phyloP scores from a whole-genome alignment of 1,284 basidiomycete species.

The Apiotrichum domesticum region DNA sequence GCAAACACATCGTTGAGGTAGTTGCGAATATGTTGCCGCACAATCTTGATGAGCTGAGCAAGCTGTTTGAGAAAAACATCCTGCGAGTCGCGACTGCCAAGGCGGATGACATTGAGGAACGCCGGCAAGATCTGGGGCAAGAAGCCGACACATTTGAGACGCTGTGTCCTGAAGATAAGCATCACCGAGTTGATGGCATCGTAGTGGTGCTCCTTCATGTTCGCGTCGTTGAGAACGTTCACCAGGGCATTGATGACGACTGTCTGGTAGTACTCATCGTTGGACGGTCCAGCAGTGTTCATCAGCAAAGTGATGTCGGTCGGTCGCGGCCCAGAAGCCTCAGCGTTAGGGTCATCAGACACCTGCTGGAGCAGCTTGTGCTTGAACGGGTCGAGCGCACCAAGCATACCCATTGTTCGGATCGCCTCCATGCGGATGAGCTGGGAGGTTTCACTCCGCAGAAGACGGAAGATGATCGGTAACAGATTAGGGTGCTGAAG shows the following conservation, averaged over 20 bases:
- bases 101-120: conserved; percentile 81
- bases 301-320: conserved; percentile 56
- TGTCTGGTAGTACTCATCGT: conserved; percentile 95
- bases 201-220: conserved; percentile 77
- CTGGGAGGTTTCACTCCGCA: conserved; percentile 74
- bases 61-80: conserved; percentile 96
- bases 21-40: conserved; percentile 96
- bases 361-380: conserved; percentile 80
- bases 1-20: conserved; percentile 77
- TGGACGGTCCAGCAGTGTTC: conserved; percentile 56
- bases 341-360: conserved; percentile 59
- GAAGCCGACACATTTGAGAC: conserved; percentile 92
- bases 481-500: conserved; percentile 86
- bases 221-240: conserved; percentile 80
- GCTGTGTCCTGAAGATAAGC: conserved; percentile 98
- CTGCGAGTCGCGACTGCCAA: conserved; percentile 69
- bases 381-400: conserved; percentile 95
- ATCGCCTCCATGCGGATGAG: conserved; percentile 79
- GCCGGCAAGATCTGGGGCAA: conserved; percentile 96
- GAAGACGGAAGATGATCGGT: conserved; percentile 76
- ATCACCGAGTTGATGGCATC: conserved; percentile 97
- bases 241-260: conserved; percentile 89
- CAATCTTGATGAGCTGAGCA: conserved; percentile 90
- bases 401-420: conserved; percentile 90
- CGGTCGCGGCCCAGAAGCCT: conserved; percentile 48